A percentile compares a stretch with the other conserved stretches of the same genome.
Conservation (phyloP, 805 yeast genomes). For the Candida sphagnicola region DNA sequence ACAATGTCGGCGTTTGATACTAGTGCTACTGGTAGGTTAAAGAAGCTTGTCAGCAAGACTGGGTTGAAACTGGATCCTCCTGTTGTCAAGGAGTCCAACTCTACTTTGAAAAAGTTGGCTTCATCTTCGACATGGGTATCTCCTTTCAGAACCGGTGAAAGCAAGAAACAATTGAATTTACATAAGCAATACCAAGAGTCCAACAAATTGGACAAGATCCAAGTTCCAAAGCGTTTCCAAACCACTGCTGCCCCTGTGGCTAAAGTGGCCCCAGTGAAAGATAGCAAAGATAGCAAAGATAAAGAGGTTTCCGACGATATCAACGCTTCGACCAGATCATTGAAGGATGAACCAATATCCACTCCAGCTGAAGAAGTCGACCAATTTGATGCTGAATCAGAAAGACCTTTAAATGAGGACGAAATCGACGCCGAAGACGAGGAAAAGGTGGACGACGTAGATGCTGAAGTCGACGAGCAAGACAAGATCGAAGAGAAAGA, state of each 20-base stretch:
- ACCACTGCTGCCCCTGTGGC: conserved; percentile 39
- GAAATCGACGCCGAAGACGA: conserved; percentile 16
- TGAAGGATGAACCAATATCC: conserved; percentile 13
- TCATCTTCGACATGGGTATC: conserved; percentile 36
- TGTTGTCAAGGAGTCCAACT: not conserved
- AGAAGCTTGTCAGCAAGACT: not conserved
- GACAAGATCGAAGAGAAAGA: conserved; percentile 13
- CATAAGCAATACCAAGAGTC: conserved; percentile 31
- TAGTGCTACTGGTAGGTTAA: conserved; percentile 8
- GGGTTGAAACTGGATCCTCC: not conserved
- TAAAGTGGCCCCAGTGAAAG: conserved; percentile 13
- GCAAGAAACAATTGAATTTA: conserved; percentile 23
- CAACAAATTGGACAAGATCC: conserved; percentile 28
- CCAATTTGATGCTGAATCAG: conserved; percentile 9
- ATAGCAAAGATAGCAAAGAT: conserved; percentile 34
- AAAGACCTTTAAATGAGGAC: conserved; percentile 12
- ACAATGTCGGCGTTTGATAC: conserved; percentile 7
- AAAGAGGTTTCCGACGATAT: conserved; percentile 5
- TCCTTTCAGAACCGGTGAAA: conserved; percentile 31
- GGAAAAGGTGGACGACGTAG: conserved; percentile 11
- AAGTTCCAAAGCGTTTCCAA: conserved; percentile 40
- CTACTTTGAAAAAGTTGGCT: conserved; percentile 24
- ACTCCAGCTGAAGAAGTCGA: conserved; percentile 11
- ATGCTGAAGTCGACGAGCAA: conserved; percentile 7
- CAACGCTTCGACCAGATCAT: conserved; percentile 13